Percentiles rank a stretch among this genome's conserved stretches.
These are phyloP conservation scores for Linaria vulgaris DNA, from an alignment of 257 asterid species.

Conservation along the genomic window DNA sequence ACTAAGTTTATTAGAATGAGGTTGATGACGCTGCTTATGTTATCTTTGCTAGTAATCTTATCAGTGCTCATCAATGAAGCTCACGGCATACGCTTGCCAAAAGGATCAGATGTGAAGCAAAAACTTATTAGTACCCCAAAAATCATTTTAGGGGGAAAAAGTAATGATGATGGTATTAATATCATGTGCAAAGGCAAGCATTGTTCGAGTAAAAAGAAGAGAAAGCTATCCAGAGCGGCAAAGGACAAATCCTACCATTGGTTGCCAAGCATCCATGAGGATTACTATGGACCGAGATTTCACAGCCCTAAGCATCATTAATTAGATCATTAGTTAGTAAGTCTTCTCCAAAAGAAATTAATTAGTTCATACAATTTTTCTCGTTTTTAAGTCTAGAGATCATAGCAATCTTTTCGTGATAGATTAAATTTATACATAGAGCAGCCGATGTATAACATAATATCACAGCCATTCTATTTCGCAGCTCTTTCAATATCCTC, in stretches of 20 bases:
- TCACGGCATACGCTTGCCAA: constrained; percentile 47
- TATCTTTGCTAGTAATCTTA: constrained; percentile 41
- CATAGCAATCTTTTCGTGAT: constrained; percentile 3
- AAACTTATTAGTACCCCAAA: background rate
- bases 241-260: constrained; percentile 55
- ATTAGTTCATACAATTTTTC: background rate
- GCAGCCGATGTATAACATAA: constrained; percentile 8
- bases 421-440: too few species aligned
- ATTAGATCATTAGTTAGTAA: too few species aligned
- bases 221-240: constrained; percentile 40
- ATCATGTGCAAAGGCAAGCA: constrained; percentile 26
- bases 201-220: constrained; percentile 60
- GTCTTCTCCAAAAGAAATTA: too few species aligned
- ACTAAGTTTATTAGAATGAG: constrained; percentile 40
- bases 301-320: constrained; percentile 35
- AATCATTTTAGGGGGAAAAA: constrained; percentile 8
- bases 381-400: background rate
- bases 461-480: constrained; percentile 29
- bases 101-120: constrained; percentile 29
- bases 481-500: constrained; percentile 16
- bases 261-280: constrained; percentile 90
- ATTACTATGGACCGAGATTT: constrained; percentile 69
- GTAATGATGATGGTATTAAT: constrained; percentile 19
- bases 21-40: constrained; percentile 37
- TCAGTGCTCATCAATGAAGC: constrained; percentile 48